Base-by-base conservation (phyloP, 208 protist genomes). In the Leishmania arabica region DNA sequence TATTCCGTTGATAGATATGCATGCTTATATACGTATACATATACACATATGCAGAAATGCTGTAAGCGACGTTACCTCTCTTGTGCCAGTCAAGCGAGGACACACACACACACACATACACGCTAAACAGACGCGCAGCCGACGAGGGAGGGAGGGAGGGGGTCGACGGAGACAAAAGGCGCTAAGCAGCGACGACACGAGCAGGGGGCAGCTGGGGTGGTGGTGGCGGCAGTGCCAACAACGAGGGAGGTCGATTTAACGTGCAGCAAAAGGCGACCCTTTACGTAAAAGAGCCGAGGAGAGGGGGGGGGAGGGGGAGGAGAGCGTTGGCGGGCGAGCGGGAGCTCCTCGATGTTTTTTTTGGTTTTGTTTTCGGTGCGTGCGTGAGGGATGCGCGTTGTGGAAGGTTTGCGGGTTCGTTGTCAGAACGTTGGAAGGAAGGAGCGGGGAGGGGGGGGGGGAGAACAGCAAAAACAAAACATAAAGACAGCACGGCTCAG, bases 171-270 rank as follows among this genome's bases (percentile, higher is more conserved):
- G 65, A 17, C 13, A 34, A 64, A 64, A 31, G 19, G 7, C 27
- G 58, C 58, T 64, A 8, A 5, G 27, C 58, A 31, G 24, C 27
- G 58, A 64, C 58, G 58, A 13, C 24, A 64, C 58, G 11, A 37
- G 51, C 49, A 11, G 53, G 49, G 21, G 13, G 53, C 37, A 5
- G 42, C 42, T 45, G 42, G 42, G 42, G 42, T 45, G 5, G 42
- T 70, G 49, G 45, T 60, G 65, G 54, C 19, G 47, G n/a, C 45
- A 45, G 75, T n/a, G 80, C 15, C 66, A 83, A 78, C 31, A 72
- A 58, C 60, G 60, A 77, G 56, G 77, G 69, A 77, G 42, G 4
- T 37, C 3, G 24, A n/a, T 9, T 11, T 69, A 31, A 31, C 42
- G 64, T 51, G 42, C n/a, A 31, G 58, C 27, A 64, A 64, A 40